phyloP scores from a whole-genome alignment of 78 protist genomes.

The Dictyostelium capitatum region DNA sequence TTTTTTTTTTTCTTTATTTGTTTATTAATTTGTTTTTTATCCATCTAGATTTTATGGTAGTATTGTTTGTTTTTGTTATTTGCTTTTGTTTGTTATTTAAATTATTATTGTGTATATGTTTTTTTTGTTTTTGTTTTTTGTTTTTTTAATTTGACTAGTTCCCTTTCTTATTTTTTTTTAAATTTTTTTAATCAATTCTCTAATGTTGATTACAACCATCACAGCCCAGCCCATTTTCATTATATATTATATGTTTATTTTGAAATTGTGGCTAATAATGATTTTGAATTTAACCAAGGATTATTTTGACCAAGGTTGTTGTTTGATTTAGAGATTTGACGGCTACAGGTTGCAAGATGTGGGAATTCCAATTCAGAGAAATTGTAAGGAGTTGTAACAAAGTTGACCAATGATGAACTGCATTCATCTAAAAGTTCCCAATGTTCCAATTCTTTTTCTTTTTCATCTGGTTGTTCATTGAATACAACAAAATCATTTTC shows the following conservation, averaged over 20 bases:
- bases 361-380: constrained; percentile 65
- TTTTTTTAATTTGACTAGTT: no score
- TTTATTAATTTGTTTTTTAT: no score
- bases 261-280: constrained; percentile 2
- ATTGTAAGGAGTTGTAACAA: constrained; percentile 49
- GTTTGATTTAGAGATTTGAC: background rate
- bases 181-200: no score
- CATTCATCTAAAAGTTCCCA: constrained; percentile 74
- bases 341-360: background rate
- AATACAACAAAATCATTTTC: constrained; percentile 56
- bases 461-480: constrained; percentile 21
- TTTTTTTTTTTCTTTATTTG: no score
- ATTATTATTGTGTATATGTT: no score
- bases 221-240: no score
- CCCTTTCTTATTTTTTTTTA: no score
- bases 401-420: constrained; percentile 30
- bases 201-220: no score
- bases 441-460: constrained; percentile 33
- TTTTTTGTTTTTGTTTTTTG: no score
- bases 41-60: no score
- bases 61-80: no score
- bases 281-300: constrained; percentile 19
- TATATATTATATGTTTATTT: background rate
- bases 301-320: background rate
- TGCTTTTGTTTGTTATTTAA: no score